Evolutionary conservation across 2,329 filamentous ascomycete genomes (phyloP).

Genomic region (Fusarium sp.): DNA sequence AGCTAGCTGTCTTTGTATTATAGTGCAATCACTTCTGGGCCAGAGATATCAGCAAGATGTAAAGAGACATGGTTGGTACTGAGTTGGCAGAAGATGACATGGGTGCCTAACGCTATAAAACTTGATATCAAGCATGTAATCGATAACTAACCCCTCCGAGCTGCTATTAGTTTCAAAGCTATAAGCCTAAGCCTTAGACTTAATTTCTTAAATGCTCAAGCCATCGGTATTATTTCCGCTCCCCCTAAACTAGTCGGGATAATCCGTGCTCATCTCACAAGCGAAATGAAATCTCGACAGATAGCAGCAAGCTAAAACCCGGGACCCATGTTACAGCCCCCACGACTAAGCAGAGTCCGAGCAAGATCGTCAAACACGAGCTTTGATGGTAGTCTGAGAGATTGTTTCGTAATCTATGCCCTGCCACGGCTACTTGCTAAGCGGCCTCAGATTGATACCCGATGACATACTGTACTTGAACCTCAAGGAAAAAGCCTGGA

Average conservation of each 20-base stretch:
- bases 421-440: not conserved
- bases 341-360: conserved; percentile 17
- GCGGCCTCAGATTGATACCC: conserved; percentile 1
- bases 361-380: conserved; percentile 19
- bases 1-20: too few relatives aligned
- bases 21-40: too few relatives aligned
- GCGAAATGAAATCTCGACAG: conserved; percentile 21
- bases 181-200: too few relatives aligned
- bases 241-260: not conserved
- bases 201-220: not conserved
- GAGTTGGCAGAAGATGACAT: too few relatives aligned
- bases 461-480: conserved; percentile 10
- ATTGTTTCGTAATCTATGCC: conserved; percentile 7
- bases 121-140: too few relatives aligned
- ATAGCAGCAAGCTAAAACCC: conserved; percentile 6
- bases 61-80: too few relatives aligned
- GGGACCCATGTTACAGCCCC: conserved; percentile 4
- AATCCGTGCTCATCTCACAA: conserved; percentile 17
- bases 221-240: not conserved
- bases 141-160: too few relatives aligned
- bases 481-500: conserved; percentile 4
- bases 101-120: too few relatives aligned
- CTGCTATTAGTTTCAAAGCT: too few relatives aligned
- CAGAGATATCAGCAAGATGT: too few relatives aligned
- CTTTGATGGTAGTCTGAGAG: conserved; percentile 10